A percentile compares a stretch with the other conserved stretches of the same genome.
Evolutionary conservation across 2,329 filamentous ascomycete species (phyloP).

Genomic region (Neonectria magnoliae): DNA sequence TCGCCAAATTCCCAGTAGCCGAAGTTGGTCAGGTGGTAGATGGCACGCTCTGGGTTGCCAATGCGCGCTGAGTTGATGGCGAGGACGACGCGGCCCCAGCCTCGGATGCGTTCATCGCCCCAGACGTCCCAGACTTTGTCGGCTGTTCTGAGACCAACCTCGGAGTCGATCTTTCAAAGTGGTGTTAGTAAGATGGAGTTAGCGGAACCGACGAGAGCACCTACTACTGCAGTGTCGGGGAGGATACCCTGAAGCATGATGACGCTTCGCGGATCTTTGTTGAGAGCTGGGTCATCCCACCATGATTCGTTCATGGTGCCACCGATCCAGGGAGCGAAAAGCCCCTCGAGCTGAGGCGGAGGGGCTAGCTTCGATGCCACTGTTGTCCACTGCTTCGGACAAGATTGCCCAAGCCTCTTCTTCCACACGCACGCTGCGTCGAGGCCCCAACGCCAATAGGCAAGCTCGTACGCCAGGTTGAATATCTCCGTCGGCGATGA

Average conservation of each 20-base stretch:
- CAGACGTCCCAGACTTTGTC: conserved; percentile 53
- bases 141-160: conserved; percentile 49
- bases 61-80: conserved; percentile 57
- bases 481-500: conserved; percentile 65
- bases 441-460: conserved; percentile 70
- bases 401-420: conserved; percentile 51
- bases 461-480: conserved; percentile 69
- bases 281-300: conserved; percentile 51
- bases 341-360: conserved; percentile 59
- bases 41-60: conserved; percentile 53
- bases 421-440: conserved; percentile 65
- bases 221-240: conserved; percentile 47
- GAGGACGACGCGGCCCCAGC: conserved; percentile 59
- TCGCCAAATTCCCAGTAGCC: conserved; percentile 55
- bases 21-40: conserved; percentile 53
- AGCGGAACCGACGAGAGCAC: no score
- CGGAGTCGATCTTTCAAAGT: conserved; percentile 44
- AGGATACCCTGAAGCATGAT: conserved; percentile 57
- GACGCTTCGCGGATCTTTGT: conserved; percentile 56
- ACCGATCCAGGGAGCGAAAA: conserved; percentile 60
- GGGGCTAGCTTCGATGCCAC: conserved; percentile 63
- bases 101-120: conserved; percentile 54
- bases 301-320: conserved; percentile 59
- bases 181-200: no score
- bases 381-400: conserved; percentile 56